Evolutionary conservation across 306 rosid genomes (phyloP).

Genomic region (Leucaena leucocephala): DNA sequence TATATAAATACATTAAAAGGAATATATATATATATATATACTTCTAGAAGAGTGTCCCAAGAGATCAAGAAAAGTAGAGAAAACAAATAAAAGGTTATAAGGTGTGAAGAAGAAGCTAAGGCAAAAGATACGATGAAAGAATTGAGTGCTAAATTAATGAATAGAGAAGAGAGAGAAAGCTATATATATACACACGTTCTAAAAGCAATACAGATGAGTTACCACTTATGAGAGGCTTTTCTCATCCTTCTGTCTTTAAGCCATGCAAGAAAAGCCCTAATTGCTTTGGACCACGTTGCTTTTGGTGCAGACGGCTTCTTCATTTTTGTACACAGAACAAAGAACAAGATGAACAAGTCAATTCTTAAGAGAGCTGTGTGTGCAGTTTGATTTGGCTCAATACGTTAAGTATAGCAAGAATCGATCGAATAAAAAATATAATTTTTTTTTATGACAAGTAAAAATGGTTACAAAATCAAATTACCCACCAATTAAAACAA

Average conservation of each 20-base stretch:
- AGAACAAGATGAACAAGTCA: neutral
- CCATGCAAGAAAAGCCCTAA: too few relatives aligned
- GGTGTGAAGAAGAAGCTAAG: neutral
- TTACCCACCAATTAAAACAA: neutral
- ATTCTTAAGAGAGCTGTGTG: too few relatives aligned
- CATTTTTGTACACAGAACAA: neutral
- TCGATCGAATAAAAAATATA: neutral
- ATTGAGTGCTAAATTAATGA: neutral
- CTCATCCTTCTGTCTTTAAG: too few relatives aligned
- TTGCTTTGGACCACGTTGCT: constrained; percentile 13
- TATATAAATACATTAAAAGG: too few relatives aligned
- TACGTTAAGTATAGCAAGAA: neutral
- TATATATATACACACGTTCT: neutral
- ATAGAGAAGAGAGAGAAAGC: neutral
- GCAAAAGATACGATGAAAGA: neutral
- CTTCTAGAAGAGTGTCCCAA: neutral
- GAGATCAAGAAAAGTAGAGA: neutral
- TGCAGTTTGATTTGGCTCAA: too few relatives aligned
- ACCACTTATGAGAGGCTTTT: too few relatives aligned
- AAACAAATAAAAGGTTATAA: neutral
- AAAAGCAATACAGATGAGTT: too few relatives aligned
- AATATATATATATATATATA: neutral
- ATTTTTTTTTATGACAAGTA: neutral
- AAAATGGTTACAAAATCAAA: neutral
- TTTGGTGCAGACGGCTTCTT: neutral